Base-by-base conservation (phyloP, 1,284 basidiomycete species). In the Cystobasidium sp. region DNA sequence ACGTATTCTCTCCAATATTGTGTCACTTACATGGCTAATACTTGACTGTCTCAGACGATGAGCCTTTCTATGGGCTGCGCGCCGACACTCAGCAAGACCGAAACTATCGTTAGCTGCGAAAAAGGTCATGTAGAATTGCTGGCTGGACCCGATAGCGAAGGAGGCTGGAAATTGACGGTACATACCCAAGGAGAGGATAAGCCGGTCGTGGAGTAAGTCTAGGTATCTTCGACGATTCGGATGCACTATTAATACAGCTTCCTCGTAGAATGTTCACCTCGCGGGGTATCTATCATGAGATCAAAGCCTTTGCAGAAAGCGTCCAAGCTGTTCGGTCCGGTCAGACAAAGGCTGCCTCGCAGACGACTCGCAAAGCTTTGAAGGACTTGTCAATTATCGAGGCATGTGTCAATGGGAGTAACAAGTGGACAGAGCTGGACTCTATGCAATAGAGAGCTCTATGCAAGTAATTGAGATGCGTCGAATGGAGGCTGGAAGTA, bases 311-410 rank as follows among this genome's bases (percentile, higher is more conserved):
- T 49, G 64, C 31, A 10, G 7, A 66, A 31, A 16, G 8, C 31
- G 46, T 66, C 14, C 18, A 37, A 43, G 64, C 8, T 53, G n/a
- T 66, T 8, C 22, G 16, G 24, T 12, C 31, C 6, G 49, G 24
- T 14, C 9, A 53, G 3, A 24, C 1, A 10, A 20, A 53, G 41
- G 49, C 64, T 12, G 16, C 6, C 16, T 66, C 52, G 24, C 52
- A 14, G 16, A 62, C 49, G 49, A 31, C 39, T 44, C 75, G 67
- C 16, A 75, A 77, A 46, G 75, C 72, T 20, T 53, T 75, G 41
- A 76, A 77, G 67, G 78, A 79, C 43, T 59, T 79, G 56, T 75
- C 63, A 4, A 39, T 75, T 18, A 75, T 79, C 39, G 75, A 79
- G 66, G 76, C 69, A n/a, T 59, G 53, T 16, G 55, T 68, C 31